These are phyloP conservation scores for Phialophora verrucosa DNA, from an alignment of 2,329 filamentous ascomycete species.

Conservation along the genomic window DNA sequence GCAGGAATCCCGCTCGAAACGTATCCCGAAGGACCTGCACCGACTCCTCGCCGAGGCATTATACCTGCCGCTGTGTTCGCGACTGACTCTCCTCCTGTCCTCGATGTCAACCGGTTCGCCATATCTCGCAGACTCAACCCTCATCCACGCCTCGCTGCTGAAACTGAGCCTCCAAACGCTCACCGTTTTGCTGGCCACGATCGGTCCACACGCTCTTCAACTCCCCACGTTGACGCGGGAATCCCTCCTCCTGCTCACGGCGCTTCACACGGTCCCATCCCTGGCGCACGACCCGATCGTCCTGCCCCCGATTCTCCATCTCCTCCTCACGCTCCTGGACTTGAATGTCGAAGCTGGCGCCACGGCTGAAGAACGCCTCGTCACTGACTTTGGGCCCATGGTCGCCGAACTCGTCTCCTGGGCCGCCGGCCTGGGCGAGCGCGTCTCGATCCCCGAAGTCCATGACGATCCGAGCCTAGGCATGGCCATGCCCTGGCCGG, in stretches of 20 bases:
- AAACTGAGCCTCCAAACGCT: slow-evolving; percentile 84
- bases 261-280: slow-evolving; percentile 60
- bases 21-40: slow-evolving; percentile 78
- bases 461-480: slow-evolving; percentile 66
- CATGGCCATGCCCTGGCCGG: slow-evolving; percentile 52
- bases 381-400: slow-evolving; percentile 74
- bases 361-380: slow-evolving; percentile 69
- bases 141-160: slow-evolving; percentile 76
- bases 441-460: slow-evolving; percentile 52
- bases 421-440: slow-evolving; percentile 77
- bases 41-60: slow-evolving; percentile 75
- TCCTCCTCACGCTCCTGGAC: slow-evolving; percentile 79
- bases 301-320: slow-evolving; percentile 76
- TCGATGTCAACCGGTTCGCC: slow-evolving; percentile 39
- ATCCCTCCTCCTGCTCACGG: slow-evolving; percentile 80
- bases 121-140: slow-evolving; percentile 42
- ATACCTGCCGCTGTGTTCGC: slow-evolving; percentile 83
- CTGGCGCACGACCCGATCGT: slow-evolving; percentile 68
- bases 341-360: slow-evolving; percentile 65
- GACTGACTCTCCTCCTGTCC: slow-evolving; percentile 67
- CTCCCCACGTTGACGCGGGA: slow-evolving; percentile 82
- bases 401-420: slow-evolving; percentile 87
- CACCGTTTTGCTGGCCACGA: slow-evolving; percentile 78
- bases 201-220: slow-evolving; percentile 76
- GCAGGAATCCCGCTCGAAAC: slow-evolving; percentile 55